Conservation (phyloP, 495 filamentous ascomycete species). For the Astrothelium macrocarpum region DNA sequence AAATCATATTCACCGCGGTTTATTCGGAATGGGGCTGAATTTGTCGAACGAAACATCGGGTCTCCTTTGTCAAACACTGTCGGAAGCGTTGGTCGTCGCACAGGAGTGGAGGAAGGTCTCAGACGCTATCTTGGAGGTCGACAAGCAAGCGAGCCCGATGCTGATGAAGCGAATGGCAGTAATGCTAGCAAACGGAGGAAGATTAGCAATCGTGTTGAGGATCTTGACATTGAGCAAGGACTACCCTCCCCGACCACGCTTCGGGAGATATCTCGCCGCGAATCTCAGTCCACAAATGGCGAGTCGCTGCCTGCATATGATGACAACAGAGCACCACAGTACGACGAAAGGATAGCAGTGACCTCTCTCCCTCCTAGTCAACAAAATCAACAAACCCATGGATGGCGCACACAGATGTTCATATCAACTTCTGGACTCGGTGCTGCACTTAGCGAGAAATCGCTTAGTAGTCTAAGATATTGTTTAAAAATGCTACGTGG, state of each 20-base stretch:
- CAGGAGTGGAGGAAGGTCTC: slow-evolving; percentile 72
- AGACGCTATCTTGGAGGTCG: slow-evolving; percentile 60
- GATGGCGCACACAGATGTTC: slow-evolving; percentile 70
- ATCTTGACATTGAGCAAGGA: slow-evolving; percentile 9
- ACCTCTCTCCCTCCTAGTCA: slow-evolving; percentile 12
- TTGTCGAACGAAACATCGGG: slow-evolving; percentile 72
- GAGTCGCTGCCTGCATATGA: slow-evolving; percentile 76
- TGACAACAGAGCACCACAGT: slow-evolving; percentile 59
- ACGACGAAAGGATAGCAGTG: slow-evolving; percentile 44
- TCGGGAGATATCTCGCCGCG: slow-evolving; percentile 20
- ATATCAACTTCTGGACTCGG: slow-evolving; percentile 76
- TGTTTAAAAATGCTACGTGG: slow-evolving; percentile 66
- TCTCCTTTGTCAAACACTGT: slow-evolving; percentile 75
- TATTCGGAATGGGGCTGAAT: slow-evolving; percentile 65
- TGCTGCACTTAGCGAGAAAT: slow-evolving; percentile 79
- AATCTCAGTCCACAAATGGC: slow-evolving; percentile 42
- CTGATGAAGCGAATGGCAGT: slow-evolving; percentile 33
- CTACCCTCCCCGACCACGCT: slow-evolving; percentile 25
- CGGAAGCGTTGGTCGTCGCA: slow-evolving; percentile 66
- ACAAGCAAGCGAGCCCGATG: slow-evolving; percentile 24
- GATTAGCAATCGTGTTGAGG: slow-evolving; percentile 32
- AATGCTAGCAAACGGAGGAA: slow-evolving; percentile 55
- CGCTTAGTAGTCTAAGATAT: slow-evolving; percentile 62
- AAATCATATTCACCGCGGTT: slow-evolving; percentile 84
- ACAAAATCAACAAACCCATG: slow-evolving; percentile 30